Conservation (phyloP, 1,284 basidiomycete genomes). For the Trametes versicolor region DNA sequence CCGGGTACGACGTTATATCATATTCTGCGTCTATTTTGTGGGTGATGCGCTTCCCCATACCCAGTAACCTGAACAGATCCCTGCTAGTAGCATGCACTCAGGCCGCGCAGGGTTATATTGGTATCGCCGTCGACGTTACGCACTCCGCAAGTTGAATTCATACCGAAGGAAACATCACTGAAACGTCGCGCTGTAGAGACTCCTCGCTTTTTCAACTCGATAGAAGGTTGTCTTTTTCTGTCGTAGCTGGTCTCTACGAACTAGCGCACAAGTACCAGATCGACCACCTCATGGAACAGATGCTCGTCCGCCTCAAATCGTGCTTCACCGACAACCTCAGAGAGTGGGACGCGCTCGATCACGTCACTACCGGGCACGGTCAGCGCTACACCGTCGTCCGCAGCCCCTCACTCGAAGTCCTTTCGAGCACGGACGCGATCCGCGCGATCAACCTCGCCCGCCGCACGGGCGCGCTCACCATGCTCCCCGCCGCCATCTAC, state of each 20-base stretch:
- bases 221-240: neutral
- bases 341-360: neutral
- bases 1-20: too few species aligned
- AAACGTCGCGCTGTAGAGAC: too few species aligned
- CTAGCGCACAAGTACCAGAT: conserved; percentile 29
- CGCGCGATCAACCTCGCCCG: conserved; percentile 18
- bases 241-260: conserved; percentile 9
- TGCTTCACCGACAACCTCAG: conserved; percentile 11
- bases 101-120: too few species aligned
- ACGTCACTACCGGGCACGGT: neutral
- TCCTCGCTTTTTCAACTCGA: conserved; percentile 1
- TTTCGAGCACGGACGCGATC: conserved; percentile 10
- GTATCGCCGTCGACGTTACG: too few species aligned
- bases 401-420: neutral
- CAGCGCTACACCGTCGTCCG: conserved; percentile 3
- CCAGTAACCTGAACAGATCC: too few species aligned
- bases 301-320: conserved; percentile 16
- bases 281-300: conserved; percentile 3
- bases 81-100: too few species aligned
- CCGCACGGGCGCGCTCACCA: conserved; percentile 9
- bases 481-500: conserved; percentile 25
- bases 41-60: too few species aligned
- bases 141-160: too few species aligned
- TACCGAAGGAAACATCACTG: too few species aligned
- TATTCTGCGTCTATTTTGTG: too few species aligned